phyloP scores from a whole-genome alignment of 2,329 filamentous ascomycete species.

The Calonectria honghensis region DNA sequence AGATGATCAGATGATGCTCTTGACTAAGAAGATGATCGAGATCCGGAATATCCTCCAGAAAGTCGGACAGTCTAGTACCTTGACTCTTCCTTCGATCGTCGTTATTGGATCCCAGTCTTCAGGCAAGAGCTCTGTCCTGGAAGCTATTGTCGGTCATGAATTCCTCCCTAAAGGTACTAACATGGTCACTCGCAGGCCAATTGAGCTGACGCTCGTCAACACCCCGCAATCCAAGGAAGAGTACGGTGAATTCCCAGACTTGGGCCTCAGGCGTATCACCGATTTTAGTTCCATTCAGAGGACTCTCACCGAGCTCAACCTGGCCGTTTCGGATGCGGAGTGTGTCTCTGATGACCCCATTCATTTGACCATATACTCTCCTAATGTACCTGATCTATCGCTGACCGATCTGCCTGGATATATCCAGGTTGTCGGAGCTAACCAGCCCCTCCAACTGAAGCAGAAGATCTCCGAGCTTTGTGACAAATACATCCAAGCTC shows the following conservation, averaged over 20 bases:
- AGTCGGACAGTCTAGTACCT: constrained; percentile 91
- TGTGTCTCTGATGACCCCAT: constrained; percentile 98
- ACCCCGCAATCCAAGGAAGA: constrained; percentile 90
- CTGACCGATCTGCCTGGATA: constrained; percentile 98
- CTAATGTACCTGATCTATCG: constrained; percentile 94
- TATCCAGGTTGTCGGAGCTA: constrained; percentile 94
- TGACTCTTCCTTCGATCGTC: constrained; percentile 97
- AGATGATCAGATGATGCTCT: constrained; percentile 99
- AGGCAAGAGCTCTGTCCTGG: constrained; percentile 96
- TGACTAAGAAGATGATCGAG: constrained; percentile 99
- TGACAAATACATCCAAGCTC: constrained; percentile 97
- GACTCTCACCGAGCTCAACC: constrained; percentile 94
- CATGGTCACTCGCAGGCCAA: constrained; percentile 97
- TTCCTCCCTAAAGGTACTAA: constrained; percentile 98
- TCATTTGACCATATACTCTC: constrained; percentile 95
- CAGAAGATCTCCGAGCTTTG: constrained; percentile 97
- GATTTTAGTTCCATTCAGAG: constrained; percentile 95
- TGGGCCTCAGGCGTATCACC: constrained; percentile 91
- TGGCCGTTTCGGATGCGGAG: constrained; percentile 91
- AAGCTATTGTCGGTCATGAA: constrained; percentile 97
- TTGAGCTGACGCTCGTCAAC: constrained; percentile 96
- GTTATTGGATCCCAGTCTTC: constrained; percentile 99
- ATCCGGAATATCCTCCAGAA: constrained; percentile 93
- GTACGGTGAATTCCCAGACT: constrained; percentile 96
- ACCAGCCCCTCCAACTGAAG: constrained; percentile 93